A percentile compares a stretch with the other conserved stretches of the same genome.
Evolutionary conservation across 345 rosid species (phyloP).

Genomic region (Corchorus olitorius): DNA sequence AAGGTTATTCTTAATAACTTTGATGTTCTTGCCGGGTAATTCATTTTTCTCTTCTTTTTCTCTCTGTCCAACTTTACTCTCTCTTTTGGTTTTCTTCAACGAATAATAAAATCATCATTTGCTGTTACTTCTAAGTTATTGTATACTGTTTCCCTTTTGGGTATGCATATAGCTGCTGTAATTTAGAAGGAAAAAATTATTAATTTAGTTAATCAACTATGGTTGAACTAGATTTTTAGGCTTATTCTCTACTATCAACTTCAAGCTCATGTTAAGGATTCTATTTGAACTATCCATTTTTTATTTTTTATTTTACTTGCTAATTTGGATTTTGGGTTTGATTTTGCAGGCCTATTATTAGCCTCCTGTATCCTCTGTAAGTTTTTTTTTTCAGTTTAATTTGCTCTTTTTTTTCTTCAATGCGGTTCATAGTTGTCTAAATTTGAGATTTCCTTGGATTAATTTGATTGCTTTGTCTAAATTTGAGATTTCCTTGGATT

Average conservation of each 20-base stretch:
- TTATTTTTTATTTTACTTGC: background rate
- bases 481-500: conserved; percentile 10
- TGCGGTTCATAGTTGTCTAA: no score
- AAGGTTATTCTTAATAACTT: conserved; percentile 6
- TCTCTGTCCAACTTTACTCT: background rate
- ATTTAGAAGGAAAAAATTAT: no score
- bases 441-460: conserved; percentile 2
- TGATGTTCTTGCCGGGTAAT: conserved; percentile 14
- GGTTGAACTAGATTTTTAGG: no score
- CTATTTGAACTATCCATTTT: background rate
- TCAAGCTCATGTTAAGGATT: no score
- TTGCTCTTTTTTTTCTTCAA: background rate
- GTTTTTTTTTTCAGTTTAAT: conserved; percentile 25
- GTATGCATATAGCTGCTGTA: no score
- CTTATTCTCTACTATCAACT: no score
- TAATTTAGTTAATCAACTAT: no score
- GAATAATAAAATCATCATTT: no score
- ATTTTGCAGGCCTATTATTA: conserved; percentile 82
- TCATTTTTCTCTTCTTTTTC: no score
- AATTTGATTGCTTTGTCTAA: conserved; percentile 21
- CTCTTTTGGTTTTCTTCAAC: no score
- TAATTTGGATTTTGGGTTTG: conserved; percentile 21
- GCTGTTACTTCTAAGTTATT: no score
- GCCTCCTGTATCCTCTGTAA: conserved; percentile 95
- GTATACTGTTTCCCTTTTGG: no score